Evolutionary conservation across 352 stramenopile species (phyloP), one percentile per base, ranked within the genome.

Genomic region (Globisporangium cystogenes): DNA sequence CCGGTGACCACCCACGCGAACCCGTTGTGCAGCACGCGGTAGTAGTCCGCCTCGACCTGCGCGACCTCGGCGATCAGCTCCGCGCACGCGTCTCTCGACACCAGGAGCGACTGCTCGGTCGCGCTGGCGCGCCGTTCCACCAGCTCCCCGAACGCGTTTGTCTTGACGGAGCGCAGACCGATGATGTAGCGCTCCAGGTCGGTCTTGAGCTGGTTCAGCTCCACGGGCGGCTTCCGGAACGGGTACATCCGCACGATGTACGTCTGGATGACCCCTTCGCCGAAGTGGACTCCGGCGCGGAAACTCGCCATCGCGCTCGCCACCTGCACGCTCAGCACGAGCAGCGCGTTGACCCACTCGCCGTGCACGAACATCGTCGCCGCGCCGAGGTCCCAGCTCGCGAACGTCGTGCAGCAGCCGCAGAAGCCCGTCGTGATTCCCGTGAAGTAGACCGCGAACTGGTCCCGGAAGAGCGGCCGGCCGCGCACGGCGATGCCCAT

Each of bases 381-480:
- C 4, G 65, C 70, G 7, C 61, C 64, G 3, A 87, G 49, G 35
- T 84, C 71, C 76, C 76, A 87, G 26, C 67, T 79, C 29, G 76
- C 67, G 40, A 87, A 87, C 4, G 76, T 86, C 27, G 76, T 87
- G 55, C 74, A 86, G 57, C 63, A 79, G 48, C 76, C 76, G 55
- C 76, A 87, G 33, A 87, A 87, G 12, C 76, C 76, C n/a, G 76
- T 86, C 14, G 72, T 86, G 44, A 87, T 39, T 21, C 73, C 74
- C 11, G 67, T 77, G 20, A 83, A 59, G 33, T 82, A 62, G 49
- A 73, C 66, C 4, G 73, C 64, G 29, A 80, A 82, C 45, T 81
- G 65, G 1, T 68, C 64, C 4, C 63, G 65, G 21, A 84, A 49
- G 18, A 82, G 62, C n/a, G 68, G 63, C 54, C 73, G 80, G 36